Evolutionary conservation across 768 basidiomycete species (phyloP), one percentile per base, ranked within the genome.

Genomic region (Pleurotus giganteus): DNA sequence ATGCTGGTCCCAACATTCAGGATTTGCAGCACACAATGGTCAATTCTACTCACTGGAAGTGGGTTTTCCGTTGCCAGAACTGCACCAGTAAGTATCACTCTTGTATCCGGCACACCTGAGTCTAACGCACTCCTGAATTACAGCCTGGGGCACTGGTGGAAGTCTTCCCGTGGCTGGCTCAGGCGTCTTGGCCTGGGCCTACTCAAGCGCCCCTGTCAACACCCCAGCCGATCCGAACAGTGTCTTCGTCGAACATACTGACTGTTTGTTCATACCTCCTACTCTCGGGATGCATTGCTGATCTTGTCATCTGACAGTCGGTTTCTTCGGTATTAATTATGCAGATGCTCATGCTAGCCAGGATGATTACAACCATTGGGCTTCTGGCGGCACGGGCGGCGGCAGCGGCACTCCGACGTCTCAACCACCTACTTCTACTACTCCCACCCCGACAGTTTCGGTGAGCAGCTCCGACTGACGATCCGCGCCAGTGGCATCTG

Each of bases 21-120:
- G 75, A 75, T 41, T 67, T 84, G 9, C 76, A 78, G 4, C 71
- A 73, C 6, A 75, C 78, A 13, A 73, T 67, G 53, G 75, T 84
- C 23, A 84, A 84, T 58, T 65, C 81, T 0, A 85, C 83, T 1
- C 81, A 84, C 58, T 85, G 83, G 83, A 84, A 83, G 58, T 85
- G 81, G 78, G 82, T 85, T 3, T 86, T 77, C 69, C 74, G 82
- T 15, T 86, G 85, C 75, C 80, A 84, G 61, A 80, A 84, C 66
- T 86, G 85, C 71, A 79, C 83, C 41, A 69, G 82, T 83, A 64
- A 56, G 76, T 74, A 8, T 27, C 24, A 13, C 28, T 21, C 1
- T 45, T 24, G 15, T 36, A 9, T 12, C 12, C 47, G 17, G 8
- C 24, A 39, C 4, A 34, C 31, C 39, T 55, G 27, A 44, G 19